Percentiles rank a stretch among this genome's conserved stretches.
Evolutionary conservation across 2,329 filamentous ascomycete genomes (phyloP).

Genomic region (Hansfordia pulvinata): DNA sequence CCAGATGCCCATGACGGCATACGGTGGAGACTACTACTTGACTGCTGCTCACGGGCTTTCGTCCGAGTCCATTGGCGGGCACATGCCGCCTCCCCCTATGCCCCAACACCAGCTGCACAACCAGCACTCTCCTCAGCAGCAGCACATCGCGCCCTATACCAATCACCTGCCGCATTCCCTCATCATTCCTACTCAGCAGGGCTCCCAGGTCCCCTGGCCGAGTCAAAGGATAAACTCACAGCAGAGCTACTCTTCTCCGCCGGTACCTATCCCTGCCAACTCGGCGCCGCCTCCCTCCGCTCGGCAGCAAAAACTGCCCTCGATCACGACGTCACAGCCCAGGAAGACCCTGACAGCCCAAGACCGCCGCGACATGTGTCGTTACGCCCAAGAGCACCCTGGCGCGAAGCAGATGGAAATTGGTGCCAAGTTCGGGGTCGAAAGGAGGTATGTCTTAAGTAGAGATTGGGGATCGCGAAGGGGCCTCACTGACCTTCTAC

Average conservation of each 20-base stretch:
- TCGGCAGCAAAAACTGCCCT: conserved; percentile 33
- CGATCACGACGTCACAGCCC: conserved; percentile 47
- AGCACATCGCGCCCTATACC: conserved; percentile 28
- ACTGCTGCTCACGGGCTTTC: conserved; percentile 32
- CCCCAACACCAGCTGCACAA: conserved; percentile 31
- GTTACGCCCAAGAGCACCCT: conserved; percentile 83
- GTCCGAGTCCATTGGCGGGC: conserved; percentile 31
- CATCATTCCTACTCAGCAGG: conserved; percentile 52
- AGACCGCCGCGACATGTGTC: conserved; percentile 84
- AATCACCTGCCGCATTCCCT: conserved; percentile 49
- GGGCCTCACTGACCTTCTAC: too few relatives aligned
- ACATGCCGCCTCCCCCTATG: conserved; percentile 41
- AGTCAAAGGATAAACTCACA: conserved; percentile 65
- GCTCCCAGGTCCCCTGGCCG: conserved; percentile 44
- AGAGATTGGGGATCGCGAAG: too few relatives aligned
- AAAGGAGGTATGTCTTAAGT: conserved; percentile 80
- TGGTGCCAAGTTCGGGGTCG: conserved; percentile 87
- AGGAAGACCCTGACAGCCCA: conserved; percentile 83
- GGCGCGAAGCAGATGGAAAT: conserved; percentile 92
- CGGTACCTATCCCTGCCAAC: conserved; percentile 43
- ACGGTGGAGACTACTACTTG: conserved; percentile 49
- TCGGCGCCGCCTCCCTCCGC: conserved; percentile 35
- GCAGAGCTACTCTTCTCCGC: conserved; percentile 44
- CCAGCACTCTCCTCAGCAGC: conserved; percentile 18
- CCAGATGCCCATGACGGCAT: conserved; percentile 58